Evolutionary conservation across 805 yeast genomes (phyloP).

Genomic region (Deakozyma indianensis): DNA sequence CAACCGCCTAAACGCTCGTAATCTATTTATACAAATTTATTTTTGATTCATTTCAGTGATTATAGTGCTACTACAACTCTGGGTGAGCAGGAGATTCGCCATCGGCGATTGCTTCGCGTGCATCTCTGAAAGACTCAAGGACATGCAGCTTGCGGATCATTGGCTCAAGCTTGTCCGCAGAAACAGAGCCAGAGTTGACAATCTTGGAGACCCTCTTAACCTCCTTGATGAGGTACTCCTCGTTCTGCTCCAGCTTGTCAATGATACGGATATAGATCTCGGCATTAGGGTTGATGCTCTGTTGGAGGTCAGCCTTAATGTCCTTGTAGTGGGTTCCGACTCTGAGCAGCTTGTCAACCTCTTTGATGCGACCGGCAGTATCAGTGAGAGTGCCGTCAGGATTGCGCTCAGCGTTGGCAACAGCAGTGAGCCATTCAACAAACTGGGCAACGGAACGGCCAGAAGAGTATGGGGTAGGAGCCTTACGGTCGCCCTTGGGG

Average conservation of each 20-base stretch:
- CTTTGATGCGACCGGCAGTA: conserved; percentile 27
- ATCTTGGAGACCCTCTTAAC: conserved; percentile 30
- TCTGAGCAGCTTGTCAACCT: conserved; percentile 20
- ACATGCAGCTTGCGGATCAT: conserved; percentile 39
- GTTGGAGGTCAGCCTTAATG: conserved; percentile 10
- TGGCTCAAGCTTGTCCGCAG: conserved; percentile 32
- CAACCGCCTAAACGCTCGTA: too few relatives aligned
- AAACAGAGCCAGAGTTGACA: conserved; percentile 24
- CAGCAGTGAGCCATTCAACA: conserved; percentile 31
- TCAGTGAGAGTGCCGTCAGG: conserved; percentile 26
- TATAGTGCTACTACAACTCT: conserved; percentile 1
- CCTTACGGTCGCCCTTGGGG: conserved; percentile 30
- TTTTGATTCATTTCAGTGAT: too few relatives aligned
- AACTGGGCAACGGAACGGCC: conserved; percentile 36
- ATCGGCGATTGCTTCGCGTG: neutral
- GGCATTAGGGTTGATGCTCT: conserved; percentile 17
- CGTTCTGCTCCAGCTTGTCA: conserved; percentile 16
- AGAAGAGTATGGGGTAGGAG: conserved; percentile 37
- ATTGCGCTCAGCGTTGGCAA: conserved; percentile 27
- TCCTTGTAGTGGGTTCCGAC: conserved; percentile 17
- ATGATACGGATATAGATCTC: conserved; percentile 17
- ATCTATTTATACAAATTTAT: too few relatives aligned
- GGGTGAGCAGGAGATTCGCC: neutral
- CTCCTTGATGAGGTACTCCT: conserved; percentile 32
- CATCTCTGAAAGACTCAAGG: conserved; percentile 20